A percentile compares a stretch with the other conserved stretches of the same genome.
Evolutionary conservation across 2,329 filamentous ascomycete species (phyloP).

Genomic region (Aspergillus sp.): DNA sequence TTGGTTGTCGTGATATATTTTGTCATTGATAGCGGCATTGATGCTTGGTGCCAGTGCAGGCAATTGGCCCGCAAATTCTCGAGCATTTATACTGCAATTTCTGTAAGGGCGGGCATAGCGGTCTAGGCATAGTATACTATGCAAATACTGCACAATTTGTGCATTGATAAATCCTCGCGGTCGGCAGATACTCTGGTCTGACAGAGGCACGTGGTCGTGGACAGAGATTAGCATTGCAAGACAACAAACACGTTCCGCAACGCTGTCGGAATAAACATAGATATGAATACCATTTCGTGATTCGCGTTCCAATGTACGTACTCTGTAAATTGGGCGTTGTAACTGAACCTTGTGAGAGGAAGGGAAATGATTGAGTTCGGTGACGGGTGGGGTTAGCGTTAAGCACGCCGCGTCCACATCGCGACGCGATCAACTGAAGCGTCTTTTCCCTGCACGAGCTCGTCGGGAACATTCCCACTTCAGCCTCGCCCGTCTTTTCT

Average conservation of each 20-base stretch:
- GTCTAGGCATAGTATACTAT: too few species aligned
- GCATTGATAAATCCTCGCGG: not conserved
- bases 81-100: too few species aligned
- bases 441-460: conserved; percentile 10
- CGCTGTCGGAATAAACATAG: too few species aligned
- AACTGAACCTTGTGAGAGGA: not conserved
- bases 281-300: not conserved
- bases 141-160: too few species aligned
- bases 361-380: too few species aligned
- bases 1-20: not conserved
- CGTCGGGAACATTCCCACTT: not conserved
- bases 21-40: too few species aligned
- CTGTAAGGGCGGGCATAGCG: too few species aligned
- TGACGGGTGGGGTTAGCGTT: too few species aligned
- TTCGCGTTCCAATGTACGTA: too few species aligned
- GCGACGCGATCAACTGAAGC: conserved; percentile 7
- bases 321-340: not conserved
- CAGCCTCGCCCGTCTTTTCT: not conserved
- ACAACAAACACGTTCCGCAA: too few species aligned
- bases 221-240: not conserved
- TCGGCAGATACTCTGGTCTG: not conserved
- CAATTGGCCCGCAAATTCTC: too few species aligned
- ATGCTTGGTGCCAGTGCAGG: too few species aligned
- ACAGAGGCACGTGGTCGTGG: not conserved
- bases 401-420: conserved; percentile 7